phyloP scores from a whole-genome alignment of 495 filamentous ascomycete species.

The Aspergillus asperescens region DNA sequence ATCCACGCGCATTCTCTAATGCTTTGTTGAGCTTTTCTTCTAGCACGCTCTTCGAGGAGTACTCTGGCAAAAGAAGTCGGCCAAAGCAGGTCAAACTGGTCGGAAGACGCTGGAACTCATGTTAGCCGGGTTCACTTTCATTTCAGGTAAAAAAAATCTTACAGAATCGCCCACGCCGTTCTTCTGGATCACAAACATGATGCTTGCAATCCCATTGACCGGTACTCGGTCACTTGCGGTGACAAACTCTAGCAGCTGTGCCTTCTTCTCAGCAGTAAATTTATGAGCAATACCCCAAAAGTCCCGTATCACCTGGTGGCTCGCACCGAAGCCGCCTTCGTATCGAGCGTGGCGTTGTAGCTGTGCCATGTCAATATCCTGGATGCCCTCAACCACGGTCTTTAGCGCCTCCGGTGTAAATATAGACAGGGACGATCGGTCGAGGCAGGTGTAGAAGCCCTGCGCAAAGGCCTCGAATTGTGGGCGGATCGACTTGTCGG shows the following conservation, averaged over 20 bases:
- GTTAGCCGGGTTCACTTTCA: slow-evolving; percentile 10
- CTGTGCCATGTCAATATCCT: slow-evolving; percentile 67
- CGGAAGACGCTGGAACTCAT: slow-evolving; percentile 54
- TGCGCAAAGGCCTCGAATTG: slow-evolving; percentile 76
- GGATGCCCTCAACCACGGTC: slow-evolving; percentile 72
- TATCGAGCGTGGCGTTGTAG: slow-evolving; percentile 67
- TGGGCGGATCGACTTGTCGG: slow-evolving; percentile 65
- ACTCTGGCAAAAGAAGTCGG: slow-evolving; percentile 77
- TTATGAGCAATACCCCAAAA: slow-evolving; percentile 77
- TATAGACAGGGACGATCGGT: slow-evolving; percentile 61
- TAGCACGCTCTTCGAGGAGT: slow-evolving; percentile 61
- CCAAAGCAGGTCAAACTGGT: slow-evolving; percentile 89
- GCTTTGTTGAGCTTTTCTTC: slow-evolving; percentile 71
- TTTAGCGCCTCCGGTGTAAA: slow-evolving; percentile 68
- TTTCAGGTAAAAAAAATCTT: slow-evolving; percentile 15
- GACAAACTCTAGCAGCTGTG: slow-evolving; percentile 83
- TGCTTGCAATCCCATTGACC: slow-evolving; percentile 69
- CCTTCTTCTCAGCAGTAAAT: slow-evolving; percentile 60
- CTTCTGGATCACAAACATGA: slow-evolving; percentile 78
- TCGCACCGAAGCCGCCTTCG: slow-evolving; percentile 66
- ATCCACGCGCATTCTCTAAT: slow-evolving; percentile 87
- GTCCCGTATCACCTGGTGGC: slow-evolving; percentile 60
- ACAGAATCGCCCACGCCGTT: slow-evolving; percentile 62
- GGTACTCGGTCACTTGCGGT: slow-evolving; percentile 89
- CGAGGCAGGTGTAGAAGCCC: slow-evolving; percentile 75